A percentile compares a stretch with the other conserved stretches of the same genome.
Evolutionary conservation across 2,329 filamentous ascomycete genomes (phyloP).

Genomic region (Monosporascus sp.): DNA sequence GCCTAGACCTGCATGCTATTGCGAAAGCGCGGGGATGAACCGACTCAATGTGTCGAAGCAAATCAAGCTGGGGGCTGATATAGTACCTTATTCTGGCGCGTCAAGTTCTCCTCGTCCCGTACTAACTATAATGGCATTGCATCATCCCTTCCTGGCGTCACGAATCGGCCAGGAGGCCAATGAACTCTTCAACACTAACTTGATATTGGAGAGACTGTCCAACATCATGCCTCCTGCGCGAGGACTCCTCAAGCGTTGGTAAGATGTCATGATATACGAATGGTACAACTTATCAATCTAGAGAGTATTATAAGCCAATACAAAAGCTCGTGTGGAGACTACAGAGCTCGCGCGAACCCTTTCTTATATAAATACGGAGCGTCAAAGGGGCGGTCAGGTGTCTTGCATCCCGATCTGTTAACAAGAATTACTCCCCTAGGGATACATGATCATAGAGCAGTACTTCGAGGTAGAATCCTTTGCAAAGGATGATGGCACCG

Average conservation of each 20-base stretch:
- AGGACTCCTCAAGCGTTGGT: not conserved
- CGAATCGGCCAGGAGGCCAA: not conserved
- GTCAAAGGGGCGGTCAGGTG: no score
- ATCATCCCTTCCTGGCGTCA: not conserved
- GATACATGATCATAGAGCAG: not conserved
- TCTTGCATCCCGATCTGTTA: not conserved
- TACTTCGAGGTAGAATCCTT: not conserved
- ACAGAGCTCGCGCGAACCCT: no score
- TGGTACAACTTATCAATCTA: no score
- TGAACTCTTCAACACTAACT: not conserved
- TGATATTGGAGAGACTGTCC: not conserved
- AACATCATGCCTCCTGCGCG: not conserved
- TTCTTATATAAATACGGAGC: no score
- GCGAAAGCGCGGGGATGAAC: no score
- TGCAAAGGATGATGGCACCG: constrained; percentile 37
- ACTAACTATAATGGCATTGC: not conserved
- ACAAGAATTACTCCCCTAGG: not conserved
- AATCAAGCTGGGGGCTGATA: no score
- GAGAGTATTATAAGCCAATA: no score
- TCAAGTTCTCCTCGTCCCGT: not conserved
- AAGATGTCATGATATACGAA: not conserved
- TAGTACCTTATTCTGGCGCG: not conserved
- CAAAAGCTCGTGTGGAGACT: no score
- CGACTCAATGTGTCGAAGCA: no score
- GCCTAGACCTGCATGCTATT: no score